Evolutionary conservation across 495 filamentous ascomycete genomes (phyloP).

Genomic region (Penicillium alfredii): DNA sequence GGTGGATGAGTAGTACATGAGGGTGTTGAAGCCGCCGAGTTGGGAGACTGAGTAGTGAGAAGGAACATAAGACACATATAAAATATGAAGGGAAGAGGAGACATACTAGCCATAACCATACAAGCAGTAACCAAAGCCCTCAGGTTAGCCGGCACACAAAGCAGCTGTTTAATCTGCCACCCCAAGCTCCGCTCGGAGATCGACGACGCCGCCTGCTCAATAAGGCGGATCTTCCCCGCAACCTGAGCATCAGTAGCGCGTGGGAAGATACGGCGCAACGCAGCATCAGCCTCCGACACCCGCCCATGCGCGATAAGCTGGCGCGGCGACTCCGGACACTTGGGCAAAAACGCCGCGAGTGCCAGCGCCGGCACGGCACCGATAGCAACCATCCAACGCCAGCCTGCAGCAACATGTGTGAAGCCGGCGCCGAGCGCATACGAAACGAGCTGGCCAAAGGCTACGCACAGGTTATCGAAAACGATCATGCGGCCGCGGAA

Average conservation of each 20-base stretch:
- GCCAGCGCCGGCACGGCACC: conserved; percentile 43
- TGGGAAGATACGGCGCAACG: conserved; percentile 34
- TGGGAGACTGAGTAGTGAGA: no score
- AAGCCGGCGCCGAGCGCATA: conserved; percentile 50
- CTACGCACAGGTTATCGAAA: conserved; percentile 51
- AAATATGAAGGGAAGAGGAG: no score
- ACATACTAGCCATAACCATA: conserved; percentile 41
- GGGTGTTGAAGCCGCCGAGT: conserved; percentile 41
- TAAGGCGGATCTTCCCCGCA: conserved; percentile 30
- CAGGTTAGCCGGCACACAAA: conserved; percentile 36
- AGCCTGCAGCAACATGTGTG: conserved; percentile 39
- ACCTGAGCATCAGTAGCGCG: conserved; percentile 32
- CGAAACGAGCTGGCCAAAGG: conserved; percentile 45
- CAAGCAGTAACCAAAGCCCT: conserved; percentile 44
- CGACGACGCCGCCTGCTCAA: conserved; percentile 26
- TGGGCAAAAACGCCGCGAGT: conserved; percentile 34
- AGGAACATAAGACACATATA: no score
- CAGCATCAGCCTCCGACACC: conserved; percentile 28
- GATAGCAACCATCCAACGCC: conserved; percentile 46
- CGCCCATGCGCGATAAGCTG: conserved; percentile 43
- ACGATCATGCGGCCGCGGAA: conserved; percentile 50
- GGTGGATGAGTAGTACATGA: conserved; percentile 48
- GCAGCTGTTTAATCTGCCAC: conserved; percentile 32
- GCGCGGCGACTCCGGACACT: conserved; percentile 47
- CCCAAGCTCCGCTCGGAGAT: conserved; percentile 25